Conservation (phyloP, 2,329 filamentous ascomycete species). For the Ophiosphaerella korrae region DNA sequence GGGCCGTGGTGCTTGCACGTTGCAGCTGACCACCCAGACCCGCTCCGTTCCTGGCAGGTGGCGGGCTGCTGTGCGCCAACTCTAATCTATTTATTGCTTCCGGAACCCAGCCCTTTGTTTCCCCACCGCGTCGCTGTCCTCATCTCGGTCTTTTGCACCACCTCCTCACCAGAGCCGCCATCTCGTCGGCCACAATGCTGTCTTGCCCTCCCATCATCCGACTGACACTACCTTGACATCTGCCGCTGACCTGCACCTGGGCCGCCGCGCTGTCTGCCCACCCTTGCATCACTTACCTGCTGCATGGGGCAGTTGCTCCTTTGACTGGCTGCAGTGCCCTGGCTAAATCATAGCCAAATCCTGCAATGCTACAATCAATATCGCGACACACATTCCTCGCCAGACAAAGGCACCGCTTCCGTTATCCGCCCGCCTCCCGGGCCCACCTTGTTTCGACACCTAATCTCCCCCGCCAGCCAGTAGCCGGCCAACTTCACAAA, state of each 20-base stretch:
- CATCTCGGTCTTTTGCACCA: conserved; percentile 2
- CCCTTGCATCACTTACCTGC: conserved; percentile 7
- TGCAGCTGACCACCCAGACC: background rate
- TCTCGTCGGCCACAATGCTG: background rate
- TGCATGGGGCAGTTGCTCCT: background rate
- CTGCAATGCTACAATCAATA: conserved; percentile 13
- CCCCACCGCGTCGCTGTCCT: conserved; percentile 7
- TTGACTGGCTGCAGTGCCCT: conserved; percentile 9
- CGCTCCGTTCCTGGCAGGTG: conserved; percentile 14
- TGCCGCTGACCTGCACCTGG: conserved; percentile 3
- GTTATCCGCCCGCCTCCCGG: background rate
- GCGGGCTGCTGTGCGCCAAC: conserved; percentile 9
- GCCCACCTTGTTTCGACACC: background rate
- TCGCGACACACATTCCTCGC: conserved; percentile 13
- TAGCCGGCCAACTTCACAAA: too few species aligned
- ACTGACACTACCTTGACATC: conserved; percentile 7
- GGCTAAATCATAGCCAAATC: conserved; percentile 9
- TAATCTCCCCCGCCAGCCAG: too few species aligned
- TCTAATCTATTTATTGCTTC: conserved; percentile 26
- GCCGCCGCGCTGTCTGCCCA: background rate
- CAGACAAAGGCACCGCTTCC: background rate
- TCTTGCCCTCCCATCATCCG: conserved; percentile 2
- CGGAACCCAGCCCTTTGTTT: conserved; percentile 2
- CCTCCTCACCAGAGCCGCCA: background rate
- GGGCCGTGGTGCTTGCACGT: background rate